Percentiles rank a stretch among this genome's conserved stretches.
phyloP scores from a whole-genome alignment of 441 rosid genomes.

The Eutrema salsugineum region DNA sequence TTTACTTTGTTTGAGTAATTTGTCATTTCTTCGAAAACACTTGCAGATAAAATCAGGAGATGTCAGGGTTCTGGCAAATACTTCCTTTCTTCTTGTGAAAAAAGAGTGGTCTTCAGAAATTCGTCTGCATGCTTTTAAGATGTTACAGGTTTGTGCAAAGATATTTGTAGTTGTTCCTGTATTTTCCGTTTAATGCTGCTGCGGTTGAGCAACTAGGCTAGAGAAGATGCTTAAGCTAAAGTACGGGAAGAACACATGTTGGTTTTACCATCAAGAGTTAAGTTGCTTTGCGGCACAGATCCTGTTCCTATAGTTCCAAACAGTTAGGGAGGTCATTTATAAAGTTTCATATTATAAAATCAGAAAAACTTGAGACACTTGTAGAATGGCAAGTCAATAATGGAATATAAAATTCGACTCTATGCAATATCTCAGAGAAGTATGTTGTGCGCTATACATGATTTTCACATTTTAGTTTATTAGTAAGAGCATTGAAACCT shows the following conservation, averaged over 20 bases:
- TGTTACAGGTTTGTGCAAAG: conserved; percentile 81
- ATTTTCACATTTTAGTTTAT: background rate
- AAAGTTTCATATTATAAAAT: background rate
- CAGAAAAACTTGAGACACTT: background rate
- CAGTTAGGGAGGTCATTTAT: background rate
- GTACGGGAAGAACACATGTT: background rate
- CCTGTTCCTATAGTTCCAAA: background rate
- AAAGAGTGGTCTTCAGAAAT: conserved; percentile 79
- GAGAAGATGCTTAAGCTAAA: background rate
- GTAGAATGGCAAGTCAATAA: background rate
- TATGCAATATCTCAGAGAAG: background rate
- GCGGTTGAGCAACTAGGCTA: background rate
- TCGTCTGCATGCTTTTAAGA: conserved; percentile 79
- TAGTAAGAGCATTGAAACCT: background rate
- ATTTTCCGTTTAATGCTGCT: background rate
- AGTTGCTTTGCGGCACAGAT: background rate
- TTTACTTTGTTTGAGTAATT: background rate
- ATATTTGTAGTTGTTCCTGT: background rate
- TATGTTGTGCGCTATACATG: background rate
- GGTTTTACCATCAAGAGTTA: background rate
- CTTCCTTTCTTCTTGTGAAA: conserved; percentile 64
- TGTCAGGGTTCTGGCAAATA: conserved; percentile 61
- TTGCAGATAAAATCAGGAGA: conserved; percentile 81
- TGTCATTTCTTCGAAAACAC: background rate
- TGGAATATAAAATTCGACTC: too few relatives aligned